These are phyloP conservation scores for Cicer bijugum DNA, from an alignment of 306 rosid genomes.

Conservation along the genomic window DNA sequence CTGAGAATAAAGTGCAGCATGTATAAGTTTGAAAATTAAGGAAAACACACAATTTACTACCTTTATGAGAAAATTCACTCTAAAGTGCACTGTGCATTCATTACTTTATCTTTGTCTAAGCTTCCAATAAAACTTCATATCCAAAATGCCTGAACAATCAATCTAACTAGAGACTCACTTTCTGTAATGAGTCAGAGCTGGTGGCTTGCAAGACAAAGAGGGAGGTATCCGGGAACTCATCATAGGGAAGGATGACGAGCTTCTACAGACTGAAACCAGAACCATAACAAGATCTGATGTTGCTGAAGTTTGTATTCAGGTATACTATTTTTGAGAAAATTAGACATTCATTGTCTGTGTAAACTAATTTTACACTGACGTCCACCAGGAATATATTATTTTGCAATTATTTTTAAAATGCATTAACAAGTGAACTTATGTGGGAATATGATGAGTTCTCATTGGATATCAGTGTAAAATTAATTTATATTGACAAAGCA, in stretches of 20 bases:
- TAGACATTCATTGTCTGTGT: no score
- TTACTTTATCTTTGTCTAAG: not conserved
- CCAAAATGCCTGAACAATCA: not conserved
- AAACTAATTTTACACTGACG: no score
- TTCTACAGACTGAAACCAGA: slow-evolving; percentile 83
- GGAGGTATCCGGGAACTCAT: slow-evolving; percentile 84
- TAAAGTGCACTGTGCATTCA: not conserved
- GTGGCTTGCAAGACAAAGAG: slow-evolving; percentile 91
- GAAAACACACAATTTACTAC: not conserved
- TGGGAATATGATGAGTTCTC: no score
- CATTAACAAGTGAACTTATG: no score
- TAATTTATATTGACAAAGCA: no score
- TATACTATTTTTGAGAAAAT: slow-evolving; percentile 32
- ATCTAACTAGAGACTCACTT: not conserved
- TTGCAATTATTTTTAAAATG: no score
- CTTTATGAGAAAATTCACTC: not conserved
- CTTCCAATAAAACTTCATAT: not conserved
- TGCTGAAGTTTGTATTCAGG: slow-evolving; percentile 96
- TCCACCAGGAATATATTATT: no score
- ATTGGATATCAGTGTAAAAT: no score
- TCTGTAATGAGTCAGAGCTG: slow-evolving; percentile 64
- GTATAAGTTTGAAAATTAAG: not conserved
- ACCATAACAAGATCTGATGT: slow-evolving; percentile 84
- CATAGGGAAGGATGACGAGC: slow-evolving; percentile 88
- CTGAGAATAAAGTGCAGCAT: not conserved